Evolutionary conservation across 2,329 filamentous ascomycete genomes (phyloP), one percentile per base, ranked within the genome.

Genomic region (Neonectria neomacrospora): DNA sequence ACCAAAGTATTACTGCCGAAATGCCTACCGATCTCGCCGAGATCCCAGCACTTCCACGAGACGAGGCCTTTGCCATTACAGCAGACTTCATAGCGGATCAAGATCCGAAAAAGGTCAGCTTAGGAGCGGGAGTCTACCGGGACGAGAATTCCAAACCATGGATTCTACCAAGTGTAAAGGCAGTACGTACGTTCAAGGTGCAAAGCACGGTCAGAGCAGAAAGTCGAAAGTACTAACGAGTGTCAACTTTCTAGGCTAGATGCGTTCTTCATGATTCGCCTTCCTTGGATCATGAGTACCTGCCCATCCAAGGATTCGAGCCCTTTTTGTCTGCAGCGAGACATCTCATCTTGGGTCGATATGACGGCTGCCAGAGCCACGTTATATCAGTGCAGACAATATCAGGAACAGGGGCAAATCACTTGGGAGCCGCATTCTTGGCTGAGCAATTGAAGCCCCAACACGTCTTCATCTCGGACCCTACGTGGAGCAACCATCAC

Each of bases 61-160:
- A 56, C 28, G 52, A 56, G 28, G 53, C 54, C 18, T 57, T 57
- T 22, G 54, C 54, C 12, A 22, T 57, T 3, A 48, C 41, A 26
- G 42, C 28, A 16, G 42, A 57, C 30, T 42, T 42, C 18, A 20
- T 42, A 42, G 39, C 39, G 18, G 39, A 42, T 20, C 39, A 12
- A 14, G 9, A 62, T 23, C 68, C 73, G 3, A 60, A 75, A 16
- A 81, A 81, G 66, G 79, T 81, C n/a, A 75, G 71, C 55, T 68
- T 82, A 20, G 75, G 76, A 6, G 68, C 73, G 8, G 94, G 94
- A 70, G 93, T 94, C 53, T 97, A 97, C 81, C 86, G 94, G 75
- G 94, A 96, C 76, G 85, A 97, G 80, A 89, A 92, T 75, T 92
- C 92, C 61, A 96, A 96, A 82, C 94, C 94, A 2, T 97, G 94